Evolutionary conservation across 1,139 yeast species (phyloP).

Genomic region (Scheffersomyces titani): DNA sequence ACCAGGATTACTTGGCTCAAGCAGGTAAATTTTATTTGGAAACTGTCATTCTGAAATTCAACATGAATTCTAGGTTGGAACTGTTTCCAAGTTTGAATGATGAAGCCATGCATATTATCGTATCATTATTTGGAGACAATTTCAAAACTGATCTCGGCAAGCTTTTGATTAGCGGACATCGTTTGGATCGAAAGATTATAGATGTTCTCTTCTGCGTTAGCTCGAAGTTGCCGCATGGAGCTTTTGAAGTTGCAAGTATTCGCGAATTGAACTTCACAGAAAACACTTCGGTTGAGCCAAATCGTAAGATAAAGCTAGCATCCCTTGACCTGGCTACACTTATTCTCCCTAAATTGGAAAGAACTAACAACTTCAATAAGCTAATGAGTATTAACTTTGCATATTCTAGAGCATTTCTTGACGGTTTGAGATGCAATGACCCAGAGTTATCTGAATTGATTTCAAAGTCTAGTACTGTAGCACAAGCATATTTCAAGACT

Average conservation of each 20-base stretch:
- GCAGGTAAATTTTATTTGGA: not conserved
- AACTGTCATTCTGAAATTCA: not conserved
- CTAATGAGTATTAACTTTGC: slow-evolving; percentile 15
- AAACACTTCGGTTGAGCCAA: not conserved
- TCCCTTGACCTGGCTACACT: not conserved
- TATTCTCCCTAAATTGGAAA: not conserved
- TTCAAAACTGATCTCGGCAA: not conserved
- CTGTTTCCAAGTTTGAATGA: not conserved
- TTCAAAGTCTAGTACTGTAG: slow-evolving; percentile 17
- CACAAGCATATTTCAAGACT: slow-evolving; percentile 16
- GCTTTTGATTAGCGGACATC: not conserved
- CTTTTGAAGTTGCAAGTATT: not conserved
- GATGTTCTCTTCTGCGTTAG: not conserved
- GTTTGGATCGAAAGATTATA: not conserved
- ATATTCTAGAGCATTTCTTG: slow-evolving; percentile 16
- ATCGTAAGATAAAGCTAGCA: not conserved
- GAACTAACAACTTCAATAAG: slow-evolving; percentile 10
- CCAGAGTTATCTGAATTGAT: slow-evolving; percentile 12
- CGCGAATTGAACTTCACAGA: not conserved
- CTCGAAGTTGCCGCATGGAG: not conserved
- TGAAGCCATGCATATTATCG: not conserved
- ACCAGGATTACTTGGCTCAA: not conserved
- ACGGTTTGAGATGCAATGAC: slow-evolving; percentile 4
- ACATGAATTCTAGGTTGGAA: not conserved
- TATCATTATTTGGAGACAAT: not conserved